Conservation (phyloP, 805 yeast species). For the Maudiozyma saulgeensis region DNA sequence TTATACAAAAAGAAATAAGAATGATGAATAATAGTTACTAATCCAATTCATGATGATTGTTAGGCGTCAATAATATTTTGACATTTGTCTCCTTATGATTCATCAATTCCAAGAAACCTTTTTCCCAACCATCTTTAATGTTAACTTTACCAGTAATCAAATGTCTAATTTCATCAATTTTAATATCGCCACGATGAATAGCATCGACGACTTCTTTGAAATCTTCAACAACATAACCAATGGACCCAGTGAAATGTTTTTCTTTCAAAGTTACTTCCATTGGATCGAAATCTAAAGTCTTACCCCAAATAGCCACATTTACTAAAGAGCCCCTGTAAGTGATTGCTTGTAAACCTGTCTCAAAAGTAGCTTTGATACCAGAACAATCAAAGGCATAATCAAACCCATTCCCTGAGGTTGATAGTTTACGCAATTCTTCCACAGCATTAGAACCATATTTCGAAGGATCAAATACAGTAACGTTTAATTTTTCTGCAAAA, state of each 20-base stretch:
- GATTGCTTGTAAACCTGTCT: conserved; percentile 41
- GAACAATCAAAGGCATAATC: conserved; percentile 46
- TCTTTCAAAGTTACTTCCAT: conserved; percentile 49
- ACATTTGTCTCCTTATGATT: conserved; percentile 46
- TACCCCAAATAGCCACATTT: conserved; percentile 59
- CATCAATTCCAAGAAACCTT: conserved; percentile 44
- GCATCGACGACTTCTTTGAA: conserved; percentile 48
- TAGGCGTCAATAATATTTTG: conserved; percentile 45
- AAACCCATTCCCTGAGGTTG: conserved; percentile 38
- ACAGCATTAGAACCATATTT: conserved; percentile 29
- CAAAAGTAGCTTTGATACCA: conserved; percentile 42
- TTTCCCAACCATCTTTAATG: conserved; percentile 42
- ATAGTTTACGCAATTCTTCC: conserved; percentile 32
- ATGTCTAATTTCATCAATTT: conserved; percentile 33
- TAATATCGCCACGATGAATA: conserved; percentile 38
- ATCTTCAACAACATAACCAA: conserved; percentile 50
- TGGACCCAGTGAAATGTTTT: conserved; percentile 48
- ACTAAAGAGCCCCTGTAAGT: conserved; percentile 48
- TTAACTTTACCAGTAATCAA: conserved; percentile 47
- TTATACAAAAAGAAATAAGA: no score
- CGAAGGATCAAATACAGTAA: conserved; percentile 41
- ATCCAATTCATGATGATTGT: conserved; percentile 29
- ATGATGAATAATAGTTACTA: background rate
- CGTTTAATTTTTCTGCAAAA: conserved; percentile 40
- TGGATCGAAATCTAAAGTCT: conserved; percentile 41